Base-by-base conservation (phyloP, 1,284 basidiomycete species). In the Mycosarcoma mackinlayi region DNA sequence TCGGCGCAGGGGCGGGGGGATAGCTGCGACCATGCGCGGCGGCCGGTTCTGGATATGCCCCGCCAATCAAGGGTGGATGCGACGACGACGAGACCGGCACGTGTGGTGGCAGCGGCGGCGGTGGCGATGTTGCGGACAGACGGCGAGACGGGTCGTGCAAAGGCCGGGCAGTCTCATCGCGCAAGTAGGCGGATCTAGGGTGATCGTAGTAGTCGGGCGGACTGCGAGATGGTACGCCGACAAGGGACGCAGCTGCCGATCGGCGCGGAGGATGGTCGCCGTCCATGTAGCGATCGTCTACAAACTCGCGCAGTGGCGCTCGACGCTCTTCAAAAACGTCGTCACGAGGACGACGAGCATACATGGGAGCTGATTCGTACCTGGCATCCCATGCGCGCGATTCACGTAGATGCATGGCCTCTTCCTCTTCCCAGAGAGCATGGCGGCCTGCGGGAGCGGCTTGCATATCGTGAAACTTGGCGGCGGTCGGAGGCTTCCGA, bases 341-440 rank as follows among this genome's bases (percentile, higher is more conserved):
- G 1, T 59, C 62, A 46, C 56, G 50, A 27, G 24, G 1, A 19
- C 55, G 40, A 14, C 41, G 52, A 16, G 51, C n/a, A 24, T 63
- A 63, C 16, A 49, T 40, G 6, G 34, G 30, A 19, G 41, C 44
- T 4, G 39, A 38, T 19, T 60, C 52, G 6, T 59, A 60, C 37
- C 48, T 44, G 10, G 39, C 23, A 37, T 60, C 57, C 25, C 40
- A 51, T 16, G 31, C 37, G 21, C 57, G 57, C 18, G 40, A 40
- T 5, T 54, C 47, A 6, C 52, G 52, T 11, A 48, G 24, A 3
- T 57, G 57, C 34, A 51, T 34, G 10, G 57, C 52, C n/a, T 66
- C 56, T 14, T 56, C 56, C 19, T 56, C 47, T 4, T 66, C 52
- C 55, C 56, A 56, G 9, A 33, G 30, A n/a, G 25, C 18, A 13